phyloP scores from a whole-genome alignment of 1,139 yeast species.

The Fermentozyma sake region DNA sequence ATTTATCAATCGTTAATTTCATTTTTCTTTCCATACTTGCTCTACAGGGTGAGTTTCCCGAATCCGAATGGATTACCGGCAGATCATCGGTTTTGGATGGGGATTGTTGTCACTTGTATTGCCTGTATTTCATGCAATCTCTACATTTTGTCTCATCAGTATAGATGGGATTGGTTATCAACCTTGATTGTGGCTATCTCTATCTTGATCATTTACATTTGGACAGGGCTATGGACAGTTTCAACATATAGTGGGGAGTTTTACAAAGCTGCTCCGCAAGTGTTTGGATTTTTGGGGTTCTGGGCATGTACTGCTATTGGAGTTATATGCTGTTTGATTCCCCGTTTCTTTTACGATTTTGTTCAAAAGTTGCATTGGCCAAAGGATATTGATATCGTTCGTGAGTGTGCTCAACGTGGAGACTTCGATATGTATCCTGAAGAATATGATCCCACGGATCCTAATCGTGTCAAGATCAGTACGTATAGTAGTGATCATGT shows the following conservation, averaged over 20 bases:
- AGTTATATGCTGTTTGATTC: conserved; percentile 64
- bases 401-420: conserved; percentile 68
- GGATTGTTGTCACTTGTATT: conserved; percentile 73
- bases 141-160: conserved; percentile 76
- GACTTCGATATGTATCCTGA: conserved; percentile 55
- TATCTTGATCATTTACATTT: conserved; percentile 62
- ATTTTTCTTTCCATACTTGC: conserved; percentile 81
- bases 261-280: conserved; percentile 69
- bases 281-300: conserved; percentile 66
- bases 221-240: conserved; percentile 92
- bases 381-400: conserved; percentile 74
- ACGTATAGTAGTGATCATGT: conserved; percentile 14
- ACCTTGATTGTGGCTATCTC: conserved; percentile 59
- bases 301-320: conserved; percentile 86
- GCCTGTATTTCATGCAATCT: conserved; percentile 77
- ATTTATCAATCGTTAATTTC: conserved; percentile 80
- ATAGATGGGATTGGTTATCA: conserved; percentile 93
- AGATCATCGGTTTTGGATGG: conserved; percentile 85
- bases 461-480: conserved; percentile 36
- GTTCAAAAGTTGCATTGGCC: conserved; percentile 64
- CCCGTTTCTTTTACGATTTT: conserved; percentile 68
- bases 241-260: conserved; percentile 56
- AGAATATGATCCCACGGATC: conserved; percentile 65
- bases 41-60: conserved; percentile 56
- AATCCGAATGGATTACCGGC: conserved; percentile 59